Percentiles rank a stretch among this genome's conserved stretches.
These are phyloP conservation scores for Apiospora marii DNA, from an alignment of 2,329 filamentous ascomycete genomes.

Conservation along the genomic window DNA sequence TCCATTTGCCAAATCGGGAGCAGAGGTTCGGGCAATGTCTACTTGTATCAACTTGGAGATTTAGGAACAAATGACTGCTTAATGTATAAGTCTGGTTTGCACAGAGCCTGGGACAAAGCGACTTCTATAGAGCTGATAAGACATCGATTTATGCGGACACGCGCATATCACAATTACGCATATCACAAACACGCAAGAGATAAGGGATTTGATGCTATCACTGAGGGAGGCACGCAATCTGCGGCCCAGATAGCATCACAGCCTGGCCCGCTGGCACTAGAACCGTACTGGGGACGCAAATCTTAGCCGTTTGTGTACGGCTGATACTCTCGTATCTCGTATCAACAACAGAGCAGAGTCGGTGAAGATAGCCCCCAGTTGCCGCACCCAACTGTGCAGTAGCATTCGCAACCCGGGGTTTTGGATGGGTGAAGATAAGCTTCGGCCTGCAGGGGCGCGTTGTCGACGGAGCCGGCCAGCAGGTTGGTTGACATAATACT, in stretches of 20 bases:
- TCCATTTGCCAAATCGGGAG: not conserved
- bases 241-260: constrained; percentile 12
- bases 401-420: not conserved
- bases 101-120: not conserved
- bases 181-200: constrained; percentile 7
- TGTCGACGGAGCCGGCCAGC: constrained; percentile 6
- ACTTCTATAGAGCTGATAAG: not conserved
- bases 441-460: not conserved
- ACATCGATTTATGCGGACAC: constrained; percentile 7
- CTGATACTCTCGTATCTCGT: not conserved
- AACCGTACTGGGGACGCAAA: not conserved
- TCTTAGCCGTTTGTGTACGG: not conserved
- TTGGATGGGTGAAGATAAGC: constrained; percentile 17
- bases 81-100: too few species aligned
- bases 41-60: not conserved
- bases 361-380: constrained; percentile 5
- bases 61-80: not conserved
- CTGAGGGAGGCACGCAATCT: constrained; percentile 4
- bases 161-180: constrained; percentile 6
- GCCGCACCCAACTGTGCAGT: not conserved
- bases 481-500: not conserved
- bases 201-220: constrained; percentile 6
- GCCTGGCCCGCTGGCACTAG: not conserved
- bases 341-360: not conserved
- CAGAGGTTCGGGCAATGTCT: too few species aligned